Percentiles rank a stretch among this genome's conserved stretches.
Evolutionary conservation across 805 yeast species (phyloP).

Genomic region (Scheffersomyces spartinae): DNA sequence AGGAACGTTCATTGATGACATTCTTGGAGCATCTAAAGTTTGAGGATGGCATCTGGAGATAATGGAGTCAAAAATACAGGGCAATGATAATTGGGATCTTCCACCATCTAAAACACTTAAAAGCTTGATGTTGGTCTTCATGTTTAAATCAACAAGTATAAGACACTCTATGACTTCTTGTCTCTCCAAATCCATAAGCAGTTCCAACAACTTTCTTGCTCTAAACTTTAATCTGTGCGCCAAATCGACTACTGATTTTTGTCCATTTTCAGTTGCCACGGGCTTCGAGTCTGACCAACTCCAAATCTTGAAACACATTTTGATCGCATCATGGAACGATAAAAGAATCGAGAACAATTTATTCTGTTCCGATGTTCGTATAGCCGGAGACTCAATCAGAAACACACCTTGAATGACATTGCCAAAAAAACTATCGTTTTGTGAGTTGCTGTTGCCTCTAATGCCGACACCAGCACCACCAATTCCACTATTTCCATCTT

Average conservation of each 20-base stretch:
- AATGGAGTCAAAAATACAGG: constrained; percentile 50
- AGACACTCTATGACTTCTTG: constrained; percentile 62
- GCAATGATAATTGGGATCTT: constrained; percentile 62
- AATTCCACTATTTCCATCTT: too few relatives aligned
- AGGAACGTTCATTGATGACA: constrained; percentile 37
- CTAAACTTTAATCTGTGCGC: constrained; percentile 55
- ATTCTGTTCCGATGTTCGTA: constrained; percentile 37
- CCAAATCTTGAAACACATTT: constrained; percentile 57
- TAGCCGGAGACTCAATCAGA: constrained; percentile 53
- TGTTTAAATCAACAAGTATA: constrained; percentile 15
- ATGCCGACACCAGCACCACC: constrained; percentile 7
- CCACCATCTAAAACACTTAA: constrained; percentile 80
- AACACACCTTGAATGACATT: constrained; percentile 71
- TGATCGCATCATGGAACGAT: constrained; percentile 51
- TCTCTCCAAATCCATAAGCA: constrained; percentile 56
- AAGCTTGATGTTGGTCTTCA: constrained; percentile 42
- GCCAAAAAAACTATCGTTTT: constrained; percentile 49
- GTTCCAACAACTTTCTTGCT: constrained; percentile 54
- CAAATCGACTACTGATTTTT: constrained; percentile 34
- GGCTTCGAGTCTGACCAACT: constrained; percentile 2
- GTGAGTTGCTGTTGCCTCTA: constrained; percentile 12
- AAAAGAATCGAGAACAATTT: constrained; percentile 47
- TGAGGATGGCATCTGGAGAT: constrained; percentile 32
- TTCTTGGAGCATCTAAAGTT: constrained; percentile 15
- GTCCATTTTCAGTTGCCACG: constrained; percentile 8